Base-by-base conservation (phyloP, 345 rosid genomes). In the Salix exigua region DNA sequence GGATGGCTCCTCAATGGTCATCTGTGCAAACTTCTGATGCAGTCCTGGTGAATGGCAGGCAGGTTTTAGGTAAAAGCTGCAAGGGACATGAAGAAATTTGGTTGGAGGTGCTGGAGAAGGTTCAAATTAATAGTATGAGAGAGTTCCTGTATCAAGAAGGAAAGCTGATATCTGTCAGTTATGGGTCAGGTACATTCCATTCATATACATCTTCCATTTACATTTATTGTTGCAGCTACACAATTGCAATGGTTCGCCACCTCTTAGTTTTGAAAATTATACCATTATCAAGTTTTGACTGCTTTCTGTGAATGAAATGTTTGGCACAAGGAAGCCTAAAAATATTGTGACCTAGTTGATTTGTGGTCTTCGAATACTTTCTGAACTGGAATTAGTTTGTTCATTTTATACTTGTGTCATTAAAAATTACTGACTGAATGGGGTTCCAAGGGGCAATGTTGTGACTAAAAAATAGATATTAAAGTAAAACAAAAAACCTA, bases 111-210 rank as follows among this genome's bases (percentile, higher is more conserved):
- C 86, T 96, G 4, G 88, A 87, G 74, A 87, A 80, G 23, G 85
- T 96, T 77, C 91, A 81, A 72, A 78, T 76, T 68, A 83, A 83
- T 48, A 78, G 85, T 60, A 66, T 88, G 76, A 89, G 85, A 79
- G 95, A 92, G 82, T 92, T 94, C 78, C 88, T 96, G 69, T 83
- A 84, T 71, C 86, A 80, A 77, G 98, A 96, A 90, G 99, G 98
- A 68, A 89, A 85, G 84, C 88, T 96, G 58, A 81, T 88, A 71
- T 91, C 92, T 12, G 88, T 92, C 83, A 92, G 92, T 86, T 90
- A 91, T 46, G 97, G 97, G 72, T 80, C 93, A 88, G 97, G 99
- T 96, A 91, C 74, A 33, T 80, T 62, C 73, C 38, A 64, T 61
- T 31, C 38, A 67, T 61, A 55, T 3, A 23, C 62, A 55, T 55